These are phyloP conservation scores for Chalciporus chontae DNA, from an alignment of 768 basidiomycete species.

Conservation along the genomic window DNA sequence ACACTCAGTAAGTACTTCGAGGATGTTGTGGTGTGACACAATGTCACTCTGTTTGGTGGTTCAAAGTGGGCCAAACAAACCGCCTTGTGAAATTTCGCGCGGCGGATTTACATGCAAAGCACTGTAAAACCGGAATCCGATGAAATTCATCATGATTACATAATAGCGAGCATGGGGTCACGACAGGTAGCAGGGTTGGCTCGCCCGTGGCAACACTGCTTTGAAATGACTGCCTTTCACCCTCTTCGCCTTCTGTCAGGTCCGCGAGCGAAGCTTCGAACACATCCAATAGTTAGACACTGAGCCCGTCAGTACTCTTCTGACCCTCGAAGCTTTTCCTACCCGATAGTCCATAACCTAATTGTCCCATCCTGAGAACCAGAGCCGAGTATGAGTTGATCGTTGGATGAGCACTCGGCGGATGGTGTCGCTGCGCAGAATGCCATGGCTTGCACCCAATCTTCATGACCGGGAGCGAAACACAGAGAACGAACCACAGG, in stretches of 20 bases:
- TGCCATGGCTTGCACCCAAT: constrained; percentile 86
- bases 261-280: constrained; percentile 83
- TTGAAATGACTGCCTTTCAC: constrained; percentile 75
- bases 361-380: constrained; percentile 95
- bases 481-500: constrained; percentile 55
- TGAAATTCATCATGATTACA: too few species aligned
- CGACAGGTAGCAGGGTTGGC: too few species aligned
- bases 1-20: too few species aligned
- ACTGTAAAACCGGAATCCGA: too few species aligned
- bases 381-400: constrained; percentile 76
- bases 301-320: constrained; percentile 33
- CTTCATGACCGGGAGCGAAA: constrained; percentile 77
- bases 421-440: constrained; percentile 44
- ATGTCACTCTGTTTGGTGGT: too few species aligned
- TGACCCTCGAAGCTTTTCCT: constrained; percentile 4
- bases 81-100: too few species aligned
- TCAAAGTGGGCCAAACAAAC: too few species aligned
- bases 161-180: too few species aligned
- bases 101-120: too few species aligned
- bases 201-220: too few species aligned
- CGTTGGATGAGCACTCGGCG: constrained; percentile 12
- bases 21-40: too few species aligned
- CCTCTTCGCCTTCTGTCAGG: constrained; percentile 69
- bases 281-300: constrained; percentile 78
- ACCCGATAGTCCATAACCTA: constrained; percentile 79